A percentile compares a stretch with the other conserved stretches of the same genome.
These are phyloP conservation scores for Haematococcus lacustris DNA, from an alignment of 139 green algal genomes.

Conservation along the genomic window DNA sequence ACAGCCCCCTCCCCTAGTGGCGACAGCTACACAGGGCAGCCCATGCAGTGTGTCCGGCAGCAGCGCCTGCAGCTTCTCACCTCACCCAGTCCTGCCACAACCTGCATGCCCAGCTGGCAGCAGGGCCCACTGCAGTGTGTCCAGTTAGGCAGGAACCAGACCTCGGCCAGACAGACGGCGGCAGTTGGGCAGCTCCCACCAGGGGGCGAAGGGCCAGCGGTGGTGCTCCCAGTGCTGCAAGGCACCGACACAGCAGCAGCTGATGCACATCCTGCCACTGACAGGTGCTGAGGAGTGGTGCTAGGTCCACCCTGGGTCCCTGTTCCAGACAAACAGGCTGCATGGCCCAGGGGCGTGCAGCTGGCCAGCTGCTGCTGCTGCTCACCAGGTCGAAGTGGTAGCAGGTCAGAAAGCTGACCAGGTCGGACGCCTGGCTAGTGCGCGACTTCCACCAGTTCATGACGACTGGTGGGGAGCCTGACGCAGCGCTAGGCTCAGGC, in stretches of 20 bases:
- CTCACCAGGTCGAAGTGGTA: slow-evolving; percentile 34
- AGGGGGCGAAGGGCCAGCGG: slow-evolving; percentile 43
- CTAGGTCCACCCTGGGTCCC: background rate
- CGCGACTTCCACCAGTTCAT: slow-evolving; percentile 38
- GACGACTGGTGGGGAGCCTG: too few species aligned
- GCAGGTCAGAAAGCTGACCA: slow-evolving; percentile 38
- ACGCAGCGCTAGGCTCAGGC: slow-evolving; percentile 10
- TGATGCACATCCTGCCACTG: background rate
- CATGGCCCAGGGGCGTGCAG: background rate
- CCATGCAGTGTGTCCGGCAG: too few species aligned
- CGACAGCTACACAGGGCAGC: too few species aligned
- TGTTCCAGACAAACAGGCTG: background rate
- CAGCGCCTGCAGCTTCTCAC: too few species aligned
- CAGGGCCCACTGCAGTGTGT: too few species aligned
- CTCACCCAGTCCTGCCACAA: too few species aligned
- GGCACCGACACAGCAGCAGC: background rate
- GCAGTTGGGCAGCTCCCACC: slow-evolving; percentile 20
- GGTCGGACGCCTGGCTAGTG: slow-evolving; percentile 1
- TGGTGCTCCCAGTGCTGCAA: slow-evolving; percentile 23
- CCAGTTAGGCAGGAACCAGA: too few species aligned
- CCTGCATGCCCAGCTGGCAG: too few species aligned
- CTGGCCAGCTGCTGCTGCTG: background rate
- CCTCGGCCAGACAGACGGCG: too few species aligned
- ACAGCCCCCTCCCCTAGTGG: too few species aligned
- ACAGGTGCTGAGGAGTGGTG: background rate